Evolutionary conservation across 345 rosid genomes (phyloP).

Genomic region (Camelina sativa): DNA sequence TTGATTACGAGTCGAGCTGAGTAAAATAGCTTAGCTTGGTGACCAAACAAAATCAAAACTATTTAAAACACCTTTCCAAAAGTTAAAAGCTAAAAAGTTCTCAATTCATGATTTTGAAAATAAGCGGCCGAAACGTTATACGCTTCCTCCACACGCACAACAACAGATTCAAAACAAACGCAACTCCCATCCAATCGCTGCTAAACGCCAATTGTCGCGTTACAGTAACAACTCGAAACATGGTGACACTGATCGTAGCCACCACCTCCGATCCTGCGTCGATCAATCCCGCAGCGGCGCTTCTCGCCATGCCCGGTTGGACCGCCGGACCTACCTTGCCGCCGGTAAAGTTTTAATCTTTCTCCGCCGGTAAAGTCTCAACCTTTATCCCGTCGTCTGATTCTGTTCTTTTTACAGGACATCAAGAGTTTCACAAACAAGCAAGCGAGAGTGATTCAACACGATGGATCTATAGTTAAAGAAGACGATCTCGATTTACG

Average conservation of each 20-base stretch:
- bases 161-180: conserved; percentile 34
- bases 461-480: conserved; percentile 61
- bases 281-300: conserved; percentile 79
- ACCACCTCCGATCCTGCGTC: conserved; percentile 89
- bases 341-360: conserved; percentile 45
- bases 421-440: conserved; percentile 60
- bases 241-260: conserved; percentile 82
- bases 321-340: conserved; percentile 48
- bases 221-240: conserved; percentile 35
- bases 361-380: background rate
- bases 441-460: conserved; percentile 68
- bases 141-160: conserved; percentile 17
- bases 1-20: no score
- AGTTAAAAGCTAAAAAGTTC: background rate
- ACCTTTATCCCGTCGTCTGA: background rate
- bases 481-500: conserved; percentile 85
- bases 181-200: conserved; percentile 19
- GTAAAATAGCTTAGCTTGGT: background rate
- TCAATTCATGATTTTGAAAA: conserved; percentile 31
- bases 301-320: conserved; percentile 80
- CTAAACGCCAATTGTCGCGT: conserved; percentile 36
- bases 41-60: background rate
- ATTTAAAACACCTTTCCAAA: background rate
- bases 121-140: conserved; percentile 22
- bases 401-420: conserved; percentile 47